A percentile compares a stretch with the other conserved stretches of the same genome.
These are phyloP conservation scores for Drechslera avenae DNA, from an alignment of 2,329 filamentous ascomycete genomes.

Conservation along the genomic window DNA sequence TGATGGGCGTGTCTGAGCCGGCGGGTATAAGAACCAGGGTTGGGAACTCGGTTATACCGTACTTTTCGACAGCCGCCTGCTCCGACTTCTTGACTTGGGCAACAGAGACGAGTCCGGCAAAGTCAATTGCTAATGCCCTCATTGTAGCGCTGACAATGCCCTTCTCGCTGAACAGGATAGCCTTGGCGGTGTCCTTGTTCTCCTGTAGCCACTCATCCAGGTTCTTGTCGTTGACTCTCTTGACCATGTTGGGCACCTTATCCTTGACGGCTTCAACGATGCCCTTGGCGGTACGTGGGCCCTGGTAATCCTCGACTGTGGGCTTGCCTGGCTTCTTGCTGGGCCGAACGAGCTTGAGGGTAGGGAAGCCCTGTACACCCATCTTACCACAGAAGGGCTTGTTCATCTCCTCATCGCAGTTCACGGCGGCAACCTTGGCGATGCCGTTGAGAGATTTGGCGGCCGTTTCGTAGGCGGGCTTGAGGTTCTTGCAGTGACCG, in stretches of 20 bases:
- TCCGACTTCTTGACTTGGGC: slow-evolving; percentile 87
- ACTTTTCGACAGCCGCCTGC: slow-evolving; percentile 70
- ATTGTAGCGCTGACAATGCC: slow-evolving; percentile 82
- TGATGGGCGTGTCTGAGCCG: slow-evolving; percentile 68
- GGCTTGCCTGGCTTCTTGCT: slow-evolving; percentile 81
- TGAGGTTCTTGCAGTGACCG: slow-evolving; percentile 93
- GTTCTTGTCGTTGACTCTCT: slow-evolving; percentile 77
- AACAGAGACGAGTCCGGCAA: slow-evolving; percentile 76
- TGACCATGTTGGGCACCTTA: slow-evolving; percentile 91
- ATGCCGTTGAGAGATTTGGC: slow-evolving; percentile 88
- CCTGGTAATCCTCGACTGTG: slow-evolving; percentile 88
- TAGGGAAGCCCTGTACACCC: slow-evolving; percentile 93
- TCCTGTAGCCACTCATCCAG: slow-evolving; percentile 74
- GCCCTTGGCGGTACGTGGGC: slow-evolving; percentile 77
- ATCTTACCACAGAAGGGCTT: slow-evolving; percentile 84
- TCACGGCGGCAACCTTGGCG: slow-evolving; percentile 90
- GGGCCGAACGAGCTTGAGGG: slow-evolving; percentile 89
- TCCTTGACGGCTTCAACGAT: slow-evolving; percentile 86
- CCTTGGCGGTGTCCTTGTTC: slow-evolving; percentile 75
- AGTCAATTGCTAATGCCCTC: slow-evolving; percentile 87
- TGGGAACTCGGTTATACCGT: slow-evolving; percentile 78
- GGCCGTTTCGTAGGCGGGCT: slow-evolving; percentile 93
- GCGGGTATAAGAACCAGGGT: slow-evolving; percentile 79
- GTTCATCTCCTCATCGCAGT: slow-evolving; percentile 93
- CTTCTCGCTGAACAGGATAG: slow-evolving; percentile 92